Percentiles rank a stretch among this genome's conserved stretches.
phyloP scores from a whole-genome alignment of 352 stramenopile genomes.

The Phytopythium helicoides region DNA sequence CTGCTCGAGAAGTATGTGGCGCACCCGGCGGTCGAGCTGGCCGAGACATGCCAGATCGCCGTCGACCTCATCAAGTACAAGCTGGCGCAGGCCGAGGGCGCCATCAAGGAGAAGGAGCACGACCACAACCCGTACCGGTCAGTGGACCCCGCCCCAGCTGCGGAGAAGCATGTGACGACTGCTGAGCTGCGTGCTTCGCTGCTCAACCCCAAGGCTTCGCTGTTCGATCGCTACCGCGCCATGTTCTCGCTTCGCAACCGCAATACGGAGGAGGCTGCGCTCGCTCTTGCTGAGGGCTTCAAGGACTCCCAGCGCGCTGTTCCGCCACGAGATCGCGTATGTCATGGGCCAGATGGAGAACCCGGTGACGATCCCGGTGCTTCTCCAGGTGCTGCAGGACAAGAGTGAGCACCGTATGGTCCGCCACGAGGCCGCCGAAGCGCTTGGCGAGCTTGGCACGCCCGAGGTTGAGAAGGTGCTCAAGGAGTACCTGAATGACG shows the following conservation, averaged over 20 bases:
- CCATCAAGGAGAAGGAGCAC: slow-evolving; percentile 53
- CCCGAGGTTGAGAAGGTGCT: slow-evolving; percentile 91
- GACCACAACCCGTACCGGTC: slow-evolving; percentile 92
- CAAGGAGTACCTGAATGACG: slow-evolving; percentile 58
- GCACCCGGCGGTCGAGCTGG: slow-evolving; percentile 88
- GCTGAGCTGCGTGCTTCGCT: slow-evolving; percentile 87
- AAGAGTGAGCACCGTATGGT: slow-evolving; percentile 95
- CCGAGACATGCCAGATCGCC: slow-evolving; percentile 94
- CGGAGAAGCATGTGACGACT: slow-evolving; percentile 65
- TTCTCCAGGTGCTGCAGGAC: slow-evolving; percentile 90
- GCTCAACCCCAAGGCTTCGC: slow-evolving; percentile 70
- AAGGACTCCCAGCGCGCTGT: slow-evolving; percentile 78
- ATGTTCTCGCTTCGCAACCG: slow-evolving; percentile 99
- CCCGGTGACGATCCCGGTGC: slow-evolving; percentile 75
- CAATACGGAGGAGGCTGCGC: slow-evolving; percentile 86
- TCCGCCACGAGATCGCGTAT: slow-evolving; percentile 92
- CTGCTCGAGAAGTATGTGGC: slow-evolving; percentile 85
- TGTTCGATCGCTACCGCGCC: slow-evolving; percentile 95
- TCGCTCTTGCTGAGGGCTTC: slow-evolving; percentile 75
- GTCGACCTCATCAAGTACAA: slow-evolving; percentile 93
- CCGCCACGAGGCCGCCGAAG: slow-evolving; percentile 96
- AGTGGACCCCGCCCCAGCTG: slow-evolving; percentile 94
- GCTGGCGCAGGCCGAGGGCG: slow-evolving; percentile 43
- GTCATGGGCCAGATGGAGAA: slow-evolving; percentile 95
- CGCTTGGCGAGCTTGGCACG: slow-evolving; percentile 94